These are phyloP conservation scores for Fragaria ananassa DNA, from an alignment of 306 rosid genomes.

Conservation along the genomic window DNA sequence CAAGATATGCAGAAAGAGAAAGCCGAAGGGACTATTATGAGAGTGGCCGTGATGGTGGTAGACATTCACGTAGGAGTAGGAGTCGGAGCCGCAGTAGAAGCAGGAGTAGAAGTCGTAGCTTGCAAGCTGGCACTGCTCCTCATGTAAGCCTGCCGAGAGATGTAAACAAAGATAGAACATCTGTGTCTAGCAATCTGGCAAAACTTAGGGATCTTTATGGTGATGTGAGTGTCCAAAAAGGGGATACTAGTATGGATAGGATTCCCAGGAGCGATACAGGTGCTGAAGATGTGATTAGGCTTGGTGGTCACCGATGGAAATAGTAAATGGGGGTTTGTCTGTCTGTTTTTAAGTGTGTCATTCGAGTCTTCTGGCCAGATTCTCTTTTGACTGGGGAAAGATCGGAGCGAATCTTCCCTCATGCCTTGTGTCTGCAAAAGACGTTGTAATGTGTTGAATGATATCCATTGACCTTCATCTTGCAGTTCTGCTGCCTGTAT, in stretches of 20 bases:
- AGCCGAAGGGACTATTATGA: slow-evolving; percentile 64
- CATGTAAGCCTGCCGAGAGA: slow-evolving; percentile 56
- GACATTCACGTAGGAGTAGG: slow-evolving; percentile 54
- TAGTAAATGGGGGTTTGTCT: slow-evolving; percentile 14
- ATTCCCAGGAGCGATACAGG: slow-evolving; percentile 51
- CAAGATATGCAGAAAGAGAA: slow-evolving; percentile 52
- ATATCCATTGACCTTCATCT: neutral
- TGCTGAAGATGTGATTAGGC: slow-evolving; percentile 86
- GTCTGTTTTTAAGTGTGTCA: slow-evolving; percentile 3
- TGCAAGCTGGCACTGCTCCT: slow-evolving; percentile 52
- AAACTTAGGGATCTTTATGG: slow-evolving; percentile 88
- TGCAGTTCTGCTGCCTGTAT: neutral
- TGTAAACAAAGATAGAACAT: slow-evolving; percentile 49
- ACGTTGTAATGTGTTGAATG: neutral
- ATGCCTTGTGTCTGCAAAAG: neutral
- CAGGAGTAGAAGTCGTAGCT: slow-evolving; percentile 64
- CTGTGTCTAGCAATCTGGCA: slow-evolving; percentile 82
- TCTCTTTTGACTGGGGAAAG: neutral
- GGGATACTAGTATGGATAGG: slow-evolving; percentile 49
- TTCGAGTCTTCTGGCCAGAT: neutral
- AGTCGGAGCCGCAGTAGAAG: slow-evolving; percentile 69
- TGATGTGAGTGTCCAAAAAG: slow-evolving; percentile 60
- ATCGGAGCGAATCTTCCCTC: neutral
- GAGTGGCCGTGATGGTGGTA: slow-evolving; percentile 43
- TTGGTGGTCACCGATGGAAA: slow-evolving; percentile 67